These are phyloP conservation scores for Heliophila coronopifolia DNA, from an alignment of 441 rosid genomes.

Conservation along the genomic window DNA sequence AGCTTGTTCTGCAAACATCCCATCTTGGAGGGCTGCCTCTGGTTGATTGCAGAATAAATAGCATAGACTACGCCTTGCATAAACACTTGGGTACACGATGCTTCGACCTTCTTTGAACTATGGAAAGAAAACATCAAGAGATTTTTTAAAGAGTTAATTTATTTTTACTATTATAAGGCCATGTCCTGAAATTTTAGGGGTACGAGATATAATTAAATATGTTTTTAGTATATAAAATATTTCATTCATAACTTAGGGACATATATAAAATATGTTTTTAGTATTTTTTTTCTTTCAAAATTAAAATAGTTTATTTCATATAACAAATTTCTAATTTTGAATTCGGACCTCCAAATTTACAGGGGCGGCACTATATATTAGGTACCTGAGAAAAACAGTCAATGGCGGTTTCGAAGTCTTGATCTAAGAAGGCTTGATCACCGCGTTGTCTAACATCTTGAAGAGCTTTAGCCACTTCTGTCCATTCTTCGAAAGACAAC, in stretches of 20 bases:
- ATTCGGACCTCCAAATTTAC: too few species aligned
- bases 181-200: too few species aligned
- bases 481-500: slow-evolving; percentile 84
- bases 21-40: slow-evolving; percentile 64
- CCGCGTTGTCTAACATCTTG: slow-evolving; percentile 64
- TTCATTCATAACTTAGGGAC: too few species aligned
- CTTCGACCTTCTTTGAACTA: slow-evolving; percentile 61
- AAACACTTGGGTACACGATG: slow-evolving; percentile 61
- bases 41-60: slow-evolving; percentile 56
- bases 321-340: too few species aligned
- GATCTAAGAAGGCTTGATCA: slow-evolving; percentile 59
- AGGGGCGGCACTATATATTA: too few species aligned
- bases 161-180: too few species aligned
- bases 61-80: slow-evolving; percentile 75
- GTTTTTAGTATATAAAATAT: too few species aligned
- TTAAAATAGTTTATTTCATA: too few species aligned
- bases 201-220: too few species aligned
- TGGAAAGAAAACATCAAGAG: neutral
- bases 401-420: slow-evolving; percentile 67
- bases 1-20: slow-evolving; percentile 65
- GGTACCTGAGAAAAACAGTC: slow-evolving; percentile 68
- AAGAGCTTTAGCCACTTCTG: slow-evolving; percentile 62
- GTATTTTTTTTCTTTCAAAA: too few species aligned
- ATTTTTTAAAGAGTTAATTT: too few species aligned
- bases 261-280: too few species aligned